Evolutionary conservation across 257 asterid genomes (phyloP), one percentile per base, ranked within the genome.

Genomic region (Scutellaria minor): DNA sequence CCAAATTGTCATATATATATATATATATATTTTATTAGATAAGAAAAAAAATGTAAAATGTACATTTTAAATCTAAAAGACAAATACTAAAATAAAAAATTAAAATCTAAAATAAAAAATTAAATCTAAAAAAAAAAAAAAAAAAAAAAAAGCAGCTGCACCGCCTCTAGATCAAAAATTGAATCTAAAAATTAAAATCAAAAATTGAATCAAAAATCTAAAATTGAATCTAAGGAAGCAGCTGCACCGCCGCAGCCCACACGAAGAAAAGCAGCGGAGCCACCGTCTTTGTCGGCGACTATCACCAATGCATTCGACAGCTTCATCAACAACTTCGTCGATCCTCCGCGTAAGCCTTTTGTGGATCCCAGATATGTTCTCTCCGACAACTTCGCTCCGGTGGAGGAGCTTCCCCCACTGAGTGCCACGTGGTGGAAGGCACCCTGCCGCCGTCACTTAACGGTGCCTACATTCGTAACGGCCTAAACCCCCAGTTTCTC

Each of bases 381-480:
- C 51, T 85, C 90, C 45, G 71, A 60, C 70, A 88, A 90, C 77
- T 86, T 77, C 35, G 89, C 89, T 1, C 96, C 97, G 1, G 94
- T 88, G 2, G 75, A 66, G 4, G 96, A 89, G 80, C 94, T 87
- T 5, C 89, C 90, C 24, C 96, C 97, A 83, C 91, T 6, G 80
- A 76, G 0, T 91, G 96, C 65, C 57, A 78, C 48, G 82, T 89
- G 20, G 79, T 80, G n/a, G 76, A 82, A 27, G 97, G 97, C 52
- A 47, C 87, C 40, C 88, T 90, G 18, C 96, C 96, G 0, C 46
- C 80, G 5, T 75, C 84, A 46, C 92, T 90, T 14, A 84, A 87
- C 58, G 97, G 97, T 9, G 90, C 88, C 9, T 90, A 90, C 82
- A 84, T 90, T 52, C 90, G 97, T 37, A 90, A 90, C 60, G 97